Conservation (phyloP, 2,329 filamentous ascomycete genomes). For the Xenosphaeropsis pyriputrescens region DNA sequence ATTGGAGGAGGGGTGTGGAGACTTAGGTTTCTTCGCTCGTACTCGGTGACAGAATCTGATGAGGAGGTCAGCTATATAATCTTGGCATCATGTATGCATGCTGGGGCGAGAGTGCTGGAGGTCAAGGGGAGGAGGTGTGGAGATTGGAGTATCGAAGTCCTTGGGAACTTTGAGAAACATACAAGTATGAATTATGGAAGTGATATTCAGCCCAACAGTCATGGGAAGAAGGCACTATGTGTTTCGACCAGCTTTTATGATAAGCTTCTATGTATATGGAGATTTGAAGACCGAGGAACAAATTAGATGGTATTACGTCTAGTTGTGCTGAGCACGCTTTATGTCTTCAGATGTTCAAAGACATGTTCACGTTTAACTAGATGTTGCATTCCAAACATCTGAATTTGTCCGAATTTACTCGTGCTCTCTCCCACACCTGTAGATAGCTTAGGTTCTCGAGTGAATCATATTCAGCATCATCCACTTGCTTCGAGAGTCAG, state of each 20-base stretch:
- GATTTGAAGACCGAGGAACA: constrained; percentile 12
- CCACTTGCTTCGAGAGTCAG: too few relatives aligned
- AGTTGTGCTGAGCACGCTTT: too few relatives aligned
- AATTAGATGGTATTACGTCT: too few relatives aligned
- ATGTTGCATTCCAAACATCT: too few relatives aligned
- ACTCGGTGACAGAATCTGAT: constrained; percentile 3
- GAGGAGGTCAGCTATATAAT: constrained; percentile 27
- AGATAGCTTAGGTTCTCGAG: too few relatives aligned
- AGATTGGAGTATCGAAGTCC: constrained; percentile 42
- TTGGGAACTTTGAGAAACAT: constrained; percentile 69
- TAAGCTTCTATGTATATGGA: constrained; percentile 54
- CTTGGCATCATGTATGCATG: constrained; percentile 92
- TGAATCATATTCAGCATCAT: too few relatives aligned
- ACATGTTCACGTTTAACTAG: too few relatives aligned
- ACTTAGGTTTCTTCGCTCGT: constrained; percentile 41
- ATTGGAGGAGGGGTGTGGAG: constrained; percentile 79
- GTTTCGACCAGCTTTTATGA: constrained; percentile 71
- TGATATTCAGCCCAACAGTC: constrained; percentile 39
- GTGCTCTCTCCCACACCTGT: too few relatives aligned
- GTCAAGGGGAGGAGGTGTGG: constrained; percentile 21
- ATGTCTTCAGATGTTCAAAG: too few relatives aligned
- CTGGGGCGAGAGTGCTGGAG: constrained; percentile 55
- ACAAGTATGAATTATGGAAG: constrained; percentile 92
- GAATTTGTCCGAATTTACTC: too few relatives aligned
- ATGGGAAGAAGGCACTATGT: constrained; percentile 22